Conservation (phyloP, 768 basidiomycete species). For the Leccinum imitatum region DNA sequence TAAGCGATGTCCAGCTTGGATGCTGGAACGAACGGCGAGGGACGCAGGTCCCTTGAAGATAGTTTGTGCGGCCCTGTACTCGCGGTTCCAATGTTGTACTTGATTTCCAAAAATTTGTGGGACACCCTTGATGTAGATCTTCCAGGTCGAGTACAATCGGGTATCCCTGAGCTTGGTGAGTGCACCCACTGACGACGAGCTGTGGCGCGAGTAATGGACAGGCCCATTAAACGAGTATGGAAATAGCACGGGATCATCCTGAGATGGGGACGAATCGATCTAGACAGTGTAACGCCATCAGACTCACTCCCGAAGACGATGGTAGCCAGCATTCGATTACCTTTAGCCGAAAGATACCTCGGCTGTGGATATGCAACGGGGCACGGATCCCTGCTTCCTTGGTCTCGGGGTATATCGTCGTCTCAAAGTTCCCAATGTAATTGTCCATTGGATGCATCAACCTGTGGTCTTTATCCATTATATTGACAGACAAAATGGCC, state of each 20-base stretch:
- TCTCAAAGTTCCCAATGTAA: conserved; percentile 62
- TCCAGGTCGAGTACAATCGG: conserved; percentile 79
- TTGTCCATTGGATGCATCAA: conserved; percentile 47
- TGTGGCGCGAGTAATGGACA: conserved; percentile 67
- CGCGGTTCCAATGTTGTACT: conserved; percentile 64
- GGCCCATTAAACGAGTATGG: conserved; percentile 76
- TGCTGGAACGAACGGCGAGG: conserved; percentile 62
- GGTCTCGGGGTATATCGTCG: conserved; percentile 50
- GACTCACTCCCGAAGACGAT: neutral
- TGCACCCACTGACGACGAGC: conserved; percentile 65
- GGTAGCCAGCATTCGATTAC: conserved; percentile 30
- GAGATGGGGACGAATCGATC: conserved; percentile 57
- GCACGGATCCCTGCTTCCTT: conserved; percentile 67
- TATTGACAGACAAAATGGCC: conserved; percentile 57
- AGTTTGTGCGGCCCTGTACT: conserved; percentile 67
- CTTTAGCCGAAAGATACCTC: conserved; percentile 72
- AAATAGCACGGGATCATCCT: conserved; percentile 36
- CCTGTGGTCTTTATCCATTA: conserved; percentile 69
- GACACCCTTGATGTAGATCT: conserved; percentile 61
- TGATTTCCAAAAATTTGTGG: conserved; percentile 57
- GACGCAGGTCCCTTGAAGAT: conserved; percentile 66
- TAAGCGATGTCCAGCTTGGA: conserved; percentile 71
- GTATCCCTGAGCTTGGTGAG: conserved; percentile 60
- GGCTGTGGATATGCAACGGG: conserved; percentile 43
- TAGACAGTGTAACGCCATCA: conserved; percentile 25